phyloP scores from a whole-genome alignment of 116 monocot species.

The Dioscorea cayenensis region DNA sequence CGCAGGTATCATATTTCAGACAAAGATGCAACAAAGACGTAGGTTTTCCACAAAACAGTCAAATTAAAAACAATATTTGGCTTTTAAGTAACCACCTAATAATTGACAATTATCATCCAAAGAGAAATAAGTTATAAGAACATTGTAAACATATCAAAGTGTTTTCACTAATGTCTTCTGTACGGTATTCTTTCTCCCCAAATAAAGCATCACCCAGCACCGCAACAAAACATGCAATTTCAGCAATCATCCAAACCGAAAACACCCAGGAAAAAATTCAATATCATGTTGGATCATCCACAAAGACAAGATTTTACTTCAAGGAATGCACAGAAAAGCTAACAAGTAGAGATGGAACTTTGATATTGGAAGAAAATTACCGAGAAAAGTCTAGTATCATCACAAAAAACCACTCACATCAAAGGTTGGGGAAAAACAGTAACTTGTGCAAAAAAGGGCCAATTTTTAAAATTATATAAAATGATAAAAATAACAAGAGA shows the following conservation, averaged over 20 bases:
- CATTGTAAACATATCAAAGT: not conserved
- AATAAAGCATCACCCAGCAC: slow-evolving; percentile 90
- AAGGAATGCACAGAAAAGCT: not conserved
- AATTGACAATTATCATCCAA: not conserved
- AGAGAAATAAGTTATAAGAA: not conserved
- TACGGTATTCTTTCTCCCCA: slow-evolving; percentile 77
- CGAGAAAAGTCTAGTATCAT: too few relatives aligned
- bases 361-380: too few relatives aligned
- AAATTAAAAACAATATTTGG: too few relatives aligned
- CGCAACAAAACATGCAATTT: slow-evolving; percentile 12
- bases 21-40: too few relatives aligned
- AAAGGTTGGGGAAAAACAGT: too few relatives aligned
- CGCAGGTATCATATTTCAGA: too few relatives aligned
- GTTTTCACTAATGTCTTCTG: slow-evolving; percentile 83
- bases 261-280: not conserved
- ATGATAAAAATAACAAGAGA: too few relatives aligned
- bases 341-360: not conserved
- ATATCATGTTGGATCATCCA: not conserved
- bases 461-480: too few relatives aligned
- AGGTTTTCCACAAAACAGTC: too few relatives aligned
- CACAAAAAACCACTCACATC: too few relatives aligned
- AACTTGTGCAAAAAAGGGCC: too few relatives aligned
- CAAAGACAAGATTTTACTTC: not conserved
- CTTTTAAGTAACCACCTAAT: too few relatives aligned
- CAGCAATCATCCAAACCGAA: not conserved